These are phyloP conservation scores for Cyclospora cayetanensis DNA, from an alignment of 169 alveolate species.

Conservation along the genomic window DNA sequence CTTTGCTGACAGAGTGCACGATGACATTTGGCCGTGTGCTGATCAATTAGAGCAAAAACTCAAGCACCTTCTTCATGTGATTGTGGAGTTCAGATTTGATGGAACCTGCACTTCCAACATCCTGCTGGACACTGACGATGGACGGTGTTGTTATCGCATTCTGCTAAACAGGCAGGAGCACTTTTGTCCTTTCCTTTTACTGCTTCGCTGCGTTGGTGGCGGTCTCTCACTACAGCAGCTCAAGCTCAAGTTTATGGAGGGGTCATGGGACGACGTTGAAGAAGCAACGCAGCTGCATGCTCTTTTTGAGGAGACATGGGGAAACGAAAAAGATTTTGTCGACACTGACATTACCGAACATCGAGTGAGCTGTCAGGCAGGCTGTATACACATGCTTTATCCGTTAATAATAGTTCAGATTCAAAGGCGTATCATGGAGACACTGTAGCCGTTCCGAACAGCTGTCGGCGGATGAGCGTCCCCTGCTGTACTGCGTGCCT, in stretches of 20 bases:
- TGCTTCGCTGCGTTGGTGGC: constrained; percentile 69
- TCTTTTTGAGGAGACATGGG: constrained; percentile 75
- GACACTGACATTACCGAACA: constrained; percentile 88
- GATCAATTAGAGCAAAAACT: no score
- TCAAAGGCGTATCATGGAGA: no score
- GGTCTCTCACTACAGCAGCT: constrained; percentile 69
- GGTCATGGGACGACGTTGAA: constrained; percentile 70
- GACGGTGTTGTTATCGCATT: constrained; percentile 80
- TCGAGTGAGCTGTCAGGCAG: constrained; percentile 71
- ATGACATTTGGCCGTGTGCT: no score
- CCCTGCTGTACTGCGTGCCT: no score
- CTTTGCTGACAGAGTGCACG: no score
- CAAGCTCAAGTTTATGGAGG: constrained; percentile 78
- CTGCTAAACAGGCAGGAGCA: constrained; percentile 76
- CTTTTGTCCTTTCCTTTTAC: constrained; percentile 67
- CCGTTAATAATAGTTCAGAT: no score
- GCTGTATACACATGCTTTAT: no score
- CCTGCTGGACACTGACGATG: constrained; percentile 79
- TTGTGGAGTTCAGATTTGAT: constrained; percentile 70
- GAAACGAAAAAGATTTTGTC: constrained; percentile 78
- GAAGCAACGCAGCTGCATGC: constrained; percentile 41
- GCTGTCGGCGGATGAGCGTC: no score
- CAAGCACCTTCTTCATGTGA: not conserved
- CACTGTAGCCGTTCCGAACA: no score
- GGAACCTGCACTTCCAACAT: constrained; percentile 82